A percentile compares a stretch with the other conserved stretches of the same genome.
These are phyloP conservation scores for Suhomyces kunorum DNA, from an alignment of 1,139 yeast species.

Conservation along the genomic window DNA sequence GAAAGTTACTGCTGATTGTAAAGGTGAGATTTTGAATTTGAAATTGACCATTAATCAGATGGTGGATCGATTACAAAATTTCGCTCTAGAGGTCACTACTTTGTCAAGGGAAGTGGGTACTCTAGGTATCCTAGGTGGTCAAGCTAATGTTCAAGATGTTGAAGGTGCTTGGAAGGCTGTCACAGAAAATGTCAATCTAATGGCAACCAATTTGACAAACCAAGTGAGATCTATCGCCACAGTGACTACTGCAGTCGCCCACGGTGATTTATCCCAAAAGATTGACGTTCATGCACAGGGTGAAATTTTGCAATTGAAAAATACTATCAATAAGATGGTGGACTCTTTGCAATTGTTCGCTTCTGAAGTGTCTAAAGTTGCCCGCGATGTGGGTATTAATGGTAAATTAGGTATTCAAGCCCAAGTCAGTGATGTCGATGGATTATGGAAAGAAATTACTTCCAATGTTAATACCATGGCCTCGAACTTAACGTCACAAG, in stretches of 20 bases:
- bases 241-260: conserved; percentile 90
- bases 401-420: conserved; percentile 93
- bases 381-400: conserved; percentile 89
- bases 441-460: conserved; percentile 88
- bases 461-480: conserved; percentile 96
- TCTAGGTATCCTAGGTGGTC: conserved; percentile 86
- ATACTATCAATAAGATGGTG: conserved; percentile 88
- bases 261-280: conserved; percentile 85
- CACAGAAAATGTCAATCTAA: conserved; percentile 82
- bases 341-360: conserved; percentile 87
- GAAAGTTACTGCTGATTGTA: conserved; percentile 85
- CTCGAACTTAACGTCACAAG: conserved; percentile 85
- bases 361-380: conserved; percentile 84
- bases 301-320: conserved; percentile 73
- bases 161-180: conserved; percentile 95
- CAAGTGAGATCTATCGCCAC: conserved; percentile 90
- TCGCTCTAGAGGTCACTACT: conserved; percentile 87
- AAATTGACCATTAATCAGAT: conserved; percentile 78
- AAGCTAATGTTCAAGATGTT: conserved; percentile 87
- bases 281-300: conserved; percentile 91
- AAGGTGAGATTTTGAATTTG: conserved; percentile 81
- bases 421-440: conserved; percentile 87
- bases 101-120: conserved; percentile 89
- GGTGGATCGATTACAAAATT: conserved; percentile 87
- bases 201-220: conserved; percentile 87